These are phyloP conservation scores for Dictyostelium purpureum DNA, from an alignment of 78 protist species.

Conservation along the genomic window DNA sequence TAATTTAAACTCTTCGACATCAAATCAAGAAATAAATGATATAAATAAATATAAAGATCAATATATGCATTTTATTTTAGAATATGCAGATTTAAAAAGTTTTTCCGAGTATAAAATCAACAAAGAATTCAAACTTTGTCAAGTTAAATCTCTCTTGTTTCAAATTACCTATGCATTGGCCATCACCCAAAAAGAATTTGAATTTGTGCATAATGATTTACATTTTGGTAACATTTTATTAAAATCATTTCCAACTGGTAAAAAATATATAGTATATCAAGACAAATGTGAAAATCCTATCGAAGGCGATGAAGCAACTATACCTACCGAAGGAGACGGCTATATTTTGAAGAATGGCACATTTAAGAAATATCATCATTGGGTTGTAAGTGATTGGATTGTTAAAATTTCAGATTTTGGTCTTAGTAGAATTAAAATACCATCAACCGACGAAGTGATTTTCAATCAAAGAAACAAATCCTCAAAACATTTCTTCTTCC, in stretches of 20 bases:
- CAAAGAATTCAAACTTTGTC: not conserved
- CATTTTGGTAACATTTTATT: slow-evolving; percentile 42
- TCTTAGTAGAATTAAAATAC: slow-evolving; percentile 1
- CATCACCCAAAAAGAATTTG: slow-evolving; percentile 45
- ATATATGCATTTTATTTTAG: slow-evolving; percentile 51
- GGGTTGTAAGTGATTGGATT: slow-evolving; percentile 31
- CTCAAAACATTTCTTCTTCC: not conserved
- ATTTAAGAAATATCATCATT: not conserved
- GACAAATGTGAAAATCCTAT: not conserved
- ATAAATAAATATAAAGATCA: not conserved
- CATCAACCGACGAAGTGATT: not conserved
- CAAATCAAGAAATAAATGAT: not conserved
- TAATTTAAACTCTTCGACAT: not conserved
- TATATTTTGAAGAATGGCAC: no score
- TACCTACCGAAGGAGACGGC: no score
- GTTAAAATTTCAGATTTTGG: slow-evolving; percentile 48
- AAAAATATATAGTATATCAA: slow-evolving; percentile 44
- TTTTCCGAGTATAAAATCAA: not conserved
- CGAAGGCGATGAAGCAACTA: not conserved
- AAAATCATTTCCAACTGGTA: not conserved
- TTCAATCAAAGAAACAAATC: slow-evolving; percentile 20
- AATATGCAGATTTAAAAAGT: slow-evolving; percentile 33
- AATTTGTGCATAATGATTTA: slow-evolving; percentile 61
- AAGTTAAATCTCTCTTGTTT: slow-evolving; percentile 17
- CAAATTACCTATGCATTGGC: slow-evolving; percentile 33